Evolutionary conservation across 2,329 filamentous ascomycete genomes (phyloP), one percentile per base, ranked within the genome.

Genomic region (Bipolaris cookei): DNA sequence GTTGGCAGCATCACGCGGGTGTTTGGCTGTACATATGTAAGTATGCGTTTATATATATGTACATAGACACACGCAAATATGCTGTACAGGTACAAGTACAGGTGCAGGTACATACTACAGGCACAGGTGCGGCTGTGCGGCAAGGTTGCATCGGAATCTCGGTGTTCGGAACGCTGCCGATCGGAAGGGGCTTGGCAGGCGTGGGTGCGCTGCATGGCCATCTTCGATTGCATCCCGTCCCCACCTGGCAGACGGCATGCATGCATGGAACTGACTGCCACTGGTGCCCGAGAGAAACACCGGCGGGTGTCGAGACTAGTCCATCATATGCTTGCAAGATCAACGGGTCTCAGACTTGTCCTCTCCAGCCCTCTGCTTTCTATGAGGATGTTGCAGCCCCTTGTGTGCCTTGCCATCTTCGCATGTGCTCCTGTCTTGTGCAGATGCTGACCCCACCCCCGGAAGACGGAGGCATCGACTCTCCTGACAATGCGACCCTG

Each of bases 241-340:
- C 38, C 45, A 44, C 42, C n/a, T 16, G 13, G 14, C 16, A 23
- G 39, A 41, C 47, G 32, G 28, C 28, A 30, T 30, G 28, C 28
- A 30, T 30, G 25, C 39, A 7, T 25, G 28, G 14, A 21, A 47
- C 21, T 85, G 2, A 77, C 82, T 49, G 0, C 68, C 81, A 0
- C 67, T 30, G 4, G 20, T 35, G 46, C 42, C 56, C 56, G 51
- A 58, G 38, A 58, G 46, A 55, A 44, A 42, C 52, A 42, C 58
- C 55, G 51, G 16, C 37, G 28, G 34, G 39, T 48, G 37, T 50
- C 32, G 35, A 30, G 30, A 28, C 47, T 25, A 48, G 37, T 20
- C 30, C 21, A 43, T 51, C 38, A 50, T 16, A 57, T 45, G 32
- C 39, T 21, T 16, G 23, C 41, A 54, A 38, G 34, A 38, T 35